These are phyloP conservation scores for Phyllosticta capitalensis DNA, from an alignment of 2,329 filamentous ascomycete species.

Conservation along the genomic window DNA sequence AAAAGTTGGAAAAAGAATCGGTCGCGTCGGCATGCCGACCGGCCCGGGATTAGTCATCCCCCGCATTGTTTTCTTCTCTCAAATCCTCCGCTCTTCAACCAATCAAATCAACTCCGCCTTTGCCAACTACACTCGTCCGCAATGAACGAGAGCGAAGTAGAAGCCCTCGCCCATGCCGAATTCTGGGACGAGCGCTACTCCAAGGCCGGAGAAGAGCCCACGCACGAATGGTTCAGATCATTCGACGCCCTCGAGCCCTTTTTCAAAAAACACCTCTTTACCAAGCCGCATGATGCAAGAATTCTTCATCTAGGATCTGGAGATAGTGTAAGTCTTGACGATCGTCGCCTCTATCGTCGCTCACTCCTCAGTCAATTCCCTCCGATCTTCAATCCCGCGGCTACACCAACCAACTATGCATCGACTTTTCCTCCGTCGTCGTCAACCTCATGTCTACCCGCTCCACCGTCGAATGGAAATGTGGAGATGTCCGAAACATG, in stretches of 20 bases:
- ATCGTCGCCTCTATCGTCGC: too few species aligned
- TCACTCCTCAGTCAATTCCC: slow-evolving; percentile 41
- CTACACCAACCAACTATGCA: slow-evolving; percentile 44
- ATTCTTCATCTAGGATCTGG: slow-evolving; percentile 51
- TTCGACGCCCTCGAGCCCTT: slow-evolving; percentile 42
- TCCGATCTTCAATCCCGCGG: slow-evolving; percentile 37
- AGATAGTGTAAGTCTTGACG: slow-evolving; percentile 41
- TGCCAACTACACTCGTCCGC: slow-evolving; percentile 1
- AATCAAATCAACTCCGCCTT: background rate
- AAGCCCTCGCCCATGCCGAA: slow-evolving; percentile 31
- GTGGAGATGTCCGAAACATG: slow-evolving; percentile 45
- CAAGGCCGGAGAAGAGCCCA: slow-evolving; percentile 30
- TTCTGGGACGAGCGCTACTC: slow-evolving; percentile 46
- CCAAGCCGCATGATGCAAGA: slow-evolving; percentile 30
- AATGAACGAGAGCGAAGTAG: slow-evolving; percentile 24
- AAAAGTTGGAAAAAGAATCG: too few species aligned
- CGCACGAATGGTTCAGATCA: slow-evolving; percentile 47
- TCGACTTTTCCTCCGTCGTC: slow-evolving; percentile 48
- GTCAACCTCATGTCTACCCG: slow-evolving; percentile 44
- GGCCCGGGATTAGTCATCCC: too few species aligned
- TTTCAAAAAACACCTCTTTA: slow-evolving; percentile 37
- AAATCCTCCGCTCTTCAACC: too few species aligned
- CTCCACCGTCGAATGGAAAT: slow-evolving; percentile 39
- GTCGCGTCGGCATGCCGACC: too few species aligned
- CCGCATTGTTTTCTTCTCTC: too few species aligned